Evolutionary conservation across 345 rosid genomes (phyloP).

Genomic region (Corchorus olitorius): DNA sequence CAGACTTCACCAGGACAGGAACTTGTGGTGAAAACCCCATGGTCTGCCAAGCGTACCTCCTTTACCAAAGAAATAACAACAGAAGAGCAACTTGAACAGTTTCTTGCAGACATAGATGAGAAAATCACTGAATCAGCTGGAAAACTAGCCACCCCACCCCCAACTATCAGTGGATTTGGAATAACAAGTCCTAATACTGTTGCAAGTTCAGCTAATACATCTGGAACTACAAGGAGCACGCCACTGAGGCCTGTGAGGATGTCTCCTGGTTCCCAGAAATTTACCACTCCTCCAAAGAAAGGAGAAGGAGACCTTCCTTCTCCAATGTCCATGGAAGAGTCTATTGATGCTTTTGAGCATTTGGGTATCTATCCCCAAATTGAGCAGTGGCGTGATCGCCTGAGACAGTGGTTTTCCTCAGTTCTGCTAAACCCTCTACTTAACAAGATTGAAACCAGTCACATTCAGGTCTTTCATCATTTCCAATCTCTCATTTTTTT

Average conservation of each 20-base stretch:
- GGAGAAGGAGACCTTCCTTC: slow-evolving; percentile 93
- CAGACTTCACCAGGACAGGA: slow-evolving; percentile 69
- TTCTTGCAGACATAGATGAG: slow-evolving; percentile 79
- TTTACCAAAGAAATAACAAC: slow-evolving; percentile 70
- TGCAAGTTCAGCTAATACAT: slow-evolving; percentile 68
- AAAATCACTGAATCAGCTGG: slow-evolving; percentile 77
- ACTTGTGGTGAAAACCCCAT: slow-evolving; percentile 65
- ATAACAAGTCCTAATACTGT: slow-evolving; percentile 65
- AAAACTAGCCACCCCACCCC: slow-evolving; percentile 74
- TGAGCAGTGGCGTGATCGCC: slow-evolving; percentile 86
- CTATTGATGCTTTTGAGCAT: slow-evolving; percentile 74
- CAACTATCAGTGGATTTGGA: slow-evolving; percentile 66
- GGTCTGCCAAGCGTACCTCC: slow-evolving; percentile 65
- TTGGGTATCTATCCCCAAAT: slow-evolving; percentile 91
- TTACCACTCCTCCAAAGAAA: slow-evolving; percentile 92
- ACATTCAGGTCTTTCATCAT: slow-evolving; percentile 59
- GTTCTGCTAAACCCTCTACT: slow-evolving; percentile 77
- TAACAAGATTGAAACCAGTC: slow-evolving; percentile 81
- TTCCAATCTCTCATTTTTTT: background rate
- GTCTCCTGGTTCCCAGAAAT: slow-evolving; percentile 98
- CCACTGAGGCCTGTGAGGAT: slow-evolving; percentile 91
- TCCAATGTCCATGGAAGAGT: slow-evolving; percentile 88
- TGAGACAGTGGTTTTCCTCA: slow-evolving; percentile 95
- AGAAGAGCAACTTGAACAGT: slow-evolving; percentile 86
- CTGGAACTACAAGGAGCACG: slow-evolving; percentile 85